Percentiles rank a stretch among this genome's conserved stretches.
These are phyloP conservation scores for Saturnispora quitensis DNA, from an alignment of 805 yeast species.

Conservation along the genomic window DNA sequence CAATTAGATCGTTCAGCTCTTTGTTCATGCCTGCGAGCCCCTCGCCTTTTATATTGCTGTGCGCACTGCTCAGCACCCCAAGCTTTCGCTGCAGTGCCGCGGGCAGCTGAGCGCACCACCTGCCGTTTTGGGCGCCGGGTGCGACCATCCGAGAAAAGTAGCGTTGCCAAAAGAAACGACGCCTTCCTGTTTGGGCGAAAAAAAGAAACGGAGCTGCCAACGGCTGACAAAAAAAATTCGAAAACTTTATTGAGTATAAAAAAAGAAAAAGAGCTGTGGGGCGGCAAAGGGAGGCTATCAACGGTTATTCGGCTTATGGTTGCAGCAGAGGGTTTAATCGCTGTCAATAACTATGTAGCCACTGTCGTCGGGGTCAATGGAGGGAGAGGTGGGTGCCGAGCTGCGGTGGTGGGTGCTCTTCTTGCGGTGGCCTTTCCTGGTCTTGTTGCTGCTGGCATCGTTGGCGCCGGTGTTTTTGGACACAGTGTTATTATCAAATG, in stretches of 20 bases:
- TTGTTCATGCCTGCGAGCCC: no score
- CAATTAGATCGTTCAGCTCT: no score
- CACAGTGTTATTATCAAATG: not conserved
- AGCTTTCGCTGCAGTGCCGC: not conserved
- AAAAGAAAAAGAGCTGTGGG: no score
- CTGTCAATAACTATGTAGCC: conserved; percentile 9
- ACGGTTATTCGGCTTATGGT: not conserved
- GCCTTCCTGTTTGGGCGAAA: not conserved
- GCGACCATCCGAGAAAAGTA: not conserved
- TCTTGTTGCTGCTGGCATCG: no score
- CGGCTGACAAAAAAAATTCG: not conserved
- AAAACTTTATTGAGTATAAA: not conserved
- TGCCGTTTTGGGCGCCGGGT: not conserved
- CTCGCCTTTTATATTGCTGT: not conserved
- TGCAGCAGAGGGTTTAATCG: conserved; percentile 1
- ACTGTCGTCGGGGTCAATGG: conserved; percentile 8
- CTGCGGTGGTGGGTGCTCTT: not conserved
- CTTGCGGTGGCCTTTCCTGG: conserved; percentile 7
- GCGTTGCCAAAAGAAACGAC: not conserved
- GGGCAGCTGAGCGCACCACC: not conserved
- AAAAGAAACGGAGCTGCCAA: not conserved
- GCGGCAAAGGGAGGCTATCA: not conserved
- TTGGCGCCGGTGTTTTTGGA: not conserved
- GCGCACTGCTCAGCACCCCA: not conserved
- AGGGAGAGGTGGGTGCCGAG: not conserved